Evolutionary conservation across 345 rosid genomes (phyloP).

Genomic region (Nasturtium officinale): DNA sequence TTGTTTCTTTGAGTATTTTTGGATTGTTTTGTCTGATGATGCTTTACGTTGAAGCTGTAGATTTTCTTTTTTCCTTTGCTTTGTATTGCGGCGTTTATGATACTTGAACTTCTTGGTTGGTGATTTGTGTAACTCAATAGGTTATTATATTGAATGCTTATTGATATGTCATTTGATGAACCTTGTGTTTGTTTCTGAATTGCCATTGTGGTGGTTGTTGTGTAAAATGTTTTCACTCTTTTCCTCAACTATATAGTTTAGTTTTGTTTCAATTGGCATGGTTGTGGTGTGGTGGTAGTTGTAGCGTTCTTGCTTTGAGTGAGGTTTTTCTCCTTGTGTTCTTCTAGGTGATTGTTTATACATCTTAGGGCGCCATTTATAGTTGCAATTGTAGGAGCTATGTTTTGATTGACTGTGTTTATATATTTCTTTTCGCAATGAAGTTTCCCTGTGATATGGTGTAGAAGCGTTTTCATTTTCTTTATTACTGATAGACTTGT

Average conservation of each 20-base stretch:
- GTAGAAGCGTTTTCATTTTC: background rate
- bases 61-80: conserved; percentile 23
- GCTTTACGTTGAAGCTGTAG: conserved; percentile 38
- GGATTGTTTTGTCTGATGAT: conserved; percentile 19
- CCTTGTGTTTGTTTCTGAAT: conserved; percentile 6
- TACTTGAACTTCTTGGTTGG: conserved; percentile 24
- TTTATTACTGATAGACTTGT: conserved; percentile 19
- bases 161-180: conserved; percentile 30
- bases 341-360: conserved; percentile 5
- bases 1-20: background rate
- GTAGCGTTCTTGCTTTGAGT: conserved; percentile 3
- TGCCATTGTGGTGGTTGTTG: conserved; percentile 28
- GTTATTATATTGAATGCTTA: background rate
- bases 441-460: background rate
- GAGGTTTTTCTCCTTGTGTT: conserved; percentile 12
- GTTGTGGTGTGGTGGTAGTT: conserved; percentile 9
- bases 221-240: background rate
- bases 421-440: background rate
- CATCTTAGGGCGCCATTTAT: background rate
- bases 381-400: background rate
- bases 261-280: conserved; percentile 21
- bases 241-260: background rate
- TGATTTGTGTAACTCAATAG: conserved; percentile 19
- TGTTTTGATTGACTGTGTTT: conserved; percentile 10
- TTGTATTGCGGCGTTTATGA: conserved; percentile 25